Base-by-base conservation (phyloP, 108 stramenopile genomes). In the Schizochytrium sp. region DNA sequence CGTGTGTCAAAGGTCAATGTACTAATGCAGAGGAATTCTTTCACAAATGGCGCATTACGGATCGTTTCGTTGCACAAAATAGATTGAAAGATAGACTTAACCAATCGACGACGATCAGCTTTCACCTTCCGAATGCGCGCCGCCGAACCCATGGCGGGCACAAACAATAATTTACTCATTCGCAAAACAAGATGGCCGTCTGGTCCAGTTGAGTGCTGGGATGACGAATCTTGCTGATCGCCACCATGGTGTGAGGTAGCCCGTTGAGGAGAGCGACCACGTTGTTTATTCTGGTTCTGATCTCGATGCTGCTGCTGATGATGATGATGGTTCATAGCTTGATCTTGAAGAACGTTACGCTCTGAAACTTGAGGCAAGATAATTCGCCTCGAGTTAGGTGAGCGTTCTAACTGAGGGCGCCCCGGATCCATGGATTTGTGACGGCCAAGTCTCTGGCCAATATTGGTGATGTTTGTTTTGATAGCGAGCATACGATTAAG, bases 1-100 rank as follows among this genome's bases (percentile, higher is more conserved):
- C 76, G 76, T 10, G 53, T 38, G 76, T 83, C 76, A 42, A 83
- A 83, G 8, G 76, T 83, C 50, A 83, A 53, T n/a, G 47, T 83
- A 53, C 76, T 83, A 5, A 83, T 83, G 47, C 76, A 5, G 50
- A 83, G 53, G 47, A 83, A 83, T 50, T 83, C 76, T n/a, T 55
- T 49, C 28, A 83, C 76, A 40, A 55, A 55, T 0, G 76, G 17
- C 0, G 47, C 10, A 53, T 83, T 83, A n/a, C 76, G 76, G 45
- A 83, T 38, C 15, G 13, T 50, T 38, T 83, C 76, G 76, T 83
- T 55, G 17, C 50, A 56, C 3, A 83, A 0, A 40, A 83, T 7
- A 38, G 10, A 28, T 10, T 55, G 50, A 2, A 83, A 55, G 28
- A 83, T 40, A n/a, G 5, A 49, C 47, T 49, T 17, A 17, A 83